Conservation (phyloP, 805 yeast genomes). For the Sugiyamaella floridensis region DNA sequence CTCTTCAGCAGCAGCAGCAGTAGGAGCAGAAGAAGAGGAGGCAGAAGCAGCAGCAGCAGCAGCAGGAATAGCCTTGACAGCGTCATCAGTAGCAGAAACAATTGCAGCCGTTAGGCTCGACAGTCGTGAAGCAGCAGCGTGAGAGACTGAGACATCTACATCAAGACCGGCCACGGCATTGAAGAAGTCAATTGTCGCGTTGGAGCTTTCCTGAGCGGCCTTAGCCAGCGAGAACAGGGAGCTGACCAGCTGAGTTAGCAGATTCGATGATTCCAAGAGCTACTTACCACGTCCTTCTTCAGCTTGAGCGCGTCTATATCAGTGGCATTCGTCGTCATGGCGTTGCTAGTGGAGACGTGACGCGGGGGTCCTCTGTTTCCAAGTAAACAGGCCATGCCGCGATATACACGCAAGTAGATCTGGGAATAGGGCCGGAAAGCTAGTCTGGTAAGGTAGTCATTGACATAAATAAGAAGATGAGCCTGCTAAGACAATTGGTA, state of each 20-base stretch:
- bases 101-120: neutral
- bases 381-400: neutral
- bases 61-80: conserved; percentile 12
- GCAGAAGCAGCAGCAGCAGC: conserved; percentile 18
- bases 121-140: conserved; percentile 31
- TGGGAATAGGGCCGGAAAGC: neutral
- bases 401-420: neutral
- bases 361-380: neutral
- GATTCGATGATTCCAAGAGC: neutral
- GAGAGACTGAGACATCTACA: conserved; percentile 41
- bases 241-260: conserved; percentile 49
- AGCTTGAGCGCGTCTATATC: conserved; percentile 19
- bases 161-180: conserved; percentile 37
- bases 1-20: conserved; percentile 21
- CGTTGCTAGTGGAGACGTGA: neutral
- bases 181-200: conserved; percentile 72
- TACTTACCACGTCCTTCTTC: conserved; percentile 32
- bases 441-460: no score
- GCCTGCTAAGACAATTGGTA: no score
- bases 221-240: conserved; percentile 75
- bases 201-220: conserved; percentile 80
- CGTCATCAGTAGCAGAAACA: conserved; percentile 16
- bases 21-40: conserved; percentile 9
- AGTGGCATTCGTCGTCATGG: neutral
- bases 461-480: no score